phyloP scores from a whole-genome alignment of 371 early-diverging fungal genomes.

The Sporodiniella umbellata region DNA sequence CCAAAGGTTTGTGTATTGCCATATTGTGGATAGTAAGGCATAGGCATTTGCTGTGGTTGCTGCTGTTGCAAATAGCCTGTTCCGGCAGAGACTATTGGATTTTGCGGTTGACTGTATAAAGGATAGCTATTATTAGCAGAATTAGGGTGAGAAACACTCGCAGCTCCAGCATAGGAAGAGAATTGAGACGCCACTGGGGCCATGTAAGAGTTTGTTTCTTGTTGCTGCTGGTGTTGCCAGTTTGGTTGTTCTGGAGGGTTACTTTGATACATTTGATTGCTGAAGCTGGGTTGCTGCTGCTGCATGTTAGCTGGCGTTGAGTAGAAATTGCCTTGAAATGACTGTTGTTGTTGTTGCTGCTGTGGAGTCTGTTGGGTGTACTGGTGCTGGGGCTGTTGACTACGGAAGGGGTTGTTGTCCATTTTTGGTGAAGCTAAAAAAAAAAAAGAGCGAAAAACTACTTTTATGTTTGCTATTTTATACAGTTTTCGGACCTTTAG shows the following conservation, averaged over 20 bases:
- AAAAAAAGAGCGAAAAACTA: neutral
- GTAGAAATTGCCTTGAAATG: neutral
- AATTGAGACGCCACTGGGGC: neutral
- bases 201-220: neutral
- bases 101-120: neutral
- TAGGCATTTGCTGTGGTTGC: neutral
- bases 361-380: neutral
- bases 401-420: constrained; percentile 39
- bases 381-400: constrained; percentile 3
- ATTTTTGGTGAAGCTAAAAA: constrained; percentile 6
- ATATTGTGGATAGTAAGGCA: neutral
- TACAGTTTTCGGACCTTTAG: too few species aligned
- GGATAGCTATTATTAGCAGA: neutral
- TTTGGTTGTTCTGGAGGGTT: neutral
- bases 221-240: neutral
- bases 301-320: neutral
- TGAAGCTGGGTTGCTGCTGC: neutral
- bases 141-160: neutral
- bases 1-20: neutral
- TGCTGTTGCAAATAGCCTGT: constrained; percentile 1
- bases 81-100: neutral
- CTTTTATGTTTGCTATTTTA: too few species aligned
- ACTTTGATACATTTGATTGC: neutral
- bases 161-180: neutral
- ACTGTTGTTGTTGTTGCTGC: neutral